Base-by-base conservation (phyloP, 2,329 filamentous ascomycete genomes). In the Pyrenochaeta sp. region DNA sequence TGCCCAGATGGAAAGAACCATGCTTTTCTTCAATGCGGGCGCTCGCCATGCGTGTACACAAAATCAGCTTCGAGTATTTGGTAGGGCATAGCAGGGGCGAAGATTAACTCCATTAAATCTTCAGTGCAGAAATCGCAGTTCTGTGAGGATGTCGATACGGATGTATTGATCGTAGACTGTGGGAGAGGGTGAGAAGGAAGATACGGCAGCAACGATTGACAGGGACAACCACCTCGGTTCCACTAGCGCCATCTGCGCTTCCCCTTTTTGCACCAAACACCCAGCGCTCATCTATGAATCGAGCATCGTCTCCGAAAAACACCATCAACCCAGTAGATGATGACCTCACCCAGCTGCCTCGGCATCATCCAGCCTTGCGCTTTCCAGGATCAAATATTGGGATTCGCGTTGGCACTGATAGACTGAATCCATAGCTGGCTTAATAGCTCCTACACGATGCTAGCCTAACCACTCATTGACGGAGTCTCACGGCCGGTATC, bases 251-350 rank as follows among this genome's bases (percentile, higher is more conserved):
- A 42, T 52, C 28, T 37, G 34, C 25, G n/a, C 28, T 34, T 54
- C 58, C 54, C 58, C 54, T 59, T 62, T 59, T 37, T 43, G 36
- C 36, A 54, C 25, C 37, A 24, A 44, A 47, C 53, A 27, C 28
- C 27, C 25, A 22, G 15, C 19, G 6, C 28, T 6, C 39, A 34
- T 8, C 39, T 15, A 28, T 5, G 6, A 19, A 50, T 61, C 37
- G 32, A 46, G 50, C 44, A 39, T 45, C 32, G 50, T 40, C 51
- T 55, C 55, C 43, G 59, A 24, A 28, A 28, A 50, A 46, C 24
- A 50, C 34, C 45, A 43, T 46, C 30, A n/a, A 28, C 39, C 36
- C 25, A n/a, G 28, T 48, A 24, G 37, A 27, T 25, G 32, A 51
- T 52, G 47, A 52, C 32, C 22, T 55, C 53, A 51, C 50, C 43